A percentile compares a stretch with the other conserved stretches of the same genome.
phyloP scores from a whole-genome alignment of 192 early-diverging fungal species.

The Spinellus fusiger region DNA sequence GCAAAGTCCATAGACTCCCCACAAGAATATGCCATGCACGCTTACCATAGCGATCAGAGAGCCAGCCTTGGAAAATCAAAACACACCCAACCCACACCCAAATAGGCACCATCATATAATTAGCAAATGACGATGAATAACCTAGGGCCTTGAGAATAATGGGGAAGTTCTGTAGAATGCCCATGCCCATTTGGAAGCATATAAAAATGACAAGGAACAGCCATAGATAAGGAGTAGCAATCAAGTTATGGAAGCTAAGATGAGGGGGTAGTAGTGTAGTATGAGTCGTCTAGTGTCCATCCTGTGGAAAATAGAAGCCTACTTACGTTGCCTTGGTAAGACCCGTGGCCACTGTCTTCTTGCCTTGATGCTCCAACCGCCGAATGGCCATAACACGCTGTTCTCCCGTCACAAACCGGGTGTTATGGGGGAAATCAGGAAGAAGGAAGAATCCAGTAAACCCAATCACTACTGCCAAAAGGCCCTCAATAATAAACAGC shows the following conservation, averaged over 20 bases:
- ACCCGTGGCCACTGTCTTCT: neutral
- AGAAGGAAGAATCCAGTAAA: conserved; percentile 35
- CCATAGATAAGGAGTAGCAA: conserved; percentile 14
- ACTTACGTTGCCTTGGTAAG: conserved; percentile 14
- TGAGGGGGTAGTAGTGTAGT: too few relatives aligned
- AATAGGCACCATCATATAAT: conserved; percentile 37
- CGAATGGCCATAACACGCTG: conserved; percentile 15
- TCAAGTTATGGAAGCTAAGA: conserved; percentile 13
- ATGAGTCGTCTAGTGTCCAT: too few relatives aligned
- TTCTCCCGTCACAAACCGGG: conserved; percentile 47
- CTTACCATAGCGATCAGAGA: conserved; percentile 6
- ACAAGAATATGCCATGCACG: conserved; percentile 16
- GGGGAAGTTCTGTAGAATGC: conserved; percentile 26
- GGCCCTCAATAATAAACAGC: conserved; percentile 56
- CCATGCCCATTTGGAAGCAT: conserved; percentile 23
- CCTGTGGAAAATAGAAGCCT: too few relatives aligned
- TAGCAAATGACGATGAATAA: conserved; percentile 28
- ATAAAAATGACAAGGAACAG: conserved; percentile 10
- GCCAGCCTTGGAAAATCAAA: conserved; percentile 16
- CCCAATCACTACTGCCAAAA: conserved; percentile 41
- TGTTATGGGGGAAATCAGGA: conserved; percentile 48
- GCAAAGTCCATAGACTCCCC: conserved; percentile 1
- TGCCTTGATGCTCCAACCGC: conserved; percentile 16
- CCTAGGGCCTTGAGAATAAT: conserved; percentile 38
- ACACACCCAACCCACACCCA: conserved; percentile 20